Conservation (phyloP, 371 early-diverging fungal species). For the Lichtheimia corymbifera region DNA sequence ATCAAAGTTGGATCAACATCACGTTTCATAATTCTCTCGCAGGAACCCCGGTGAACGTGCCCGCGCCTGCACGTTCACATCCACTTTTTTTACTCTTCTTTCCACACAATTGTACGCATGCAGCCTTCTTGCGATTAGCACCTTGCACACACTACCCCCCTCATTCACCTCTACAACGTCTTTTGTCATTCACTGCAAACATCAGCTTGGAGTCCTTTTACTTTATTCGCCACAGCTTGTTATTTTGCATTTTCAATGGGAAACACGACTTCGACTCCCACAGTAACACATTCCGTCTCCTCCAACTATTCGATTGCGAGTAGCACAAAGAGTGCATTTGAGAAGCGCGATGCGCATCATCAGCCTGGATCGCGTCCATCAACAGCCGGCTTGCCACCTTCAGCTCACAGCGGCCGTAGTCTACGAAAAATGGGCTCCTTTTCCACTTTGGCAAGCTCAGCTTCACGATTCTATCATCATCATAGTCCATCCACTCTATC, state of each 20-base stretch:
- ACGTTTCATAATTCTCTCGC: too few species aligned
- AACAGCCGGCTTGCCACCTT: slow-evolving; percentile 19
- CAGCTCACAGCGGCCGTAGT: slow-evolving; percentile 8
- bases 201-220: too few species aligned
- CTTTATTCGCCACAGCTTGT: too few species aligned
- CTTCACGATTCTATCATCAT: slow-evolving; percentile 32
- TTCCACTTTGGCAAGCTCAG: slow-evolving; percentile 38
- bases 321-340: neutral
- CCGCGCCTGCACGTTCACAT: too few species aligned
- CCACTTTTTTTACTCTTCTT: too few species aligned
- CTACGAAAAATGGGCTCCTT: slow-evolving; percentile 26
- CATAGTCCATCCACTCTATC: slow-evolving; percentile 37
- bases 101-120: too few species aligned
- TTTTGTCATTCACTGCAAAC: too few species aligned
- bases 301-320: slow-evolving; percentile 1
- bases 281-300: slow-evolving; percentile 7
- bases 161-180: too few species aligned
- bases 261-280: slow-evolving; percentile 15
- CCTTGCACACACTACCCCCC: too few species aligned
- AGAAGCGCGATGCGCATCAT: slow-evolving; percentile 5
- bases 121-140: too few species aligned
- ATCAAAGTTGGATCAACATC: too few species aligned
- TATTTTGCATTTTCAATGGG: slow-evolving; percentile 6
- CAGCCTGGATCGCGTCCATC: slow-evolving; percentile 30
- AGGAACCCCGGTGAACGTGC: too few species aligned